Evolutionary conservation across 2,329 filamentous ascomycete species (phyloP).

Genomic region (Aspergillus pseudotamarii): DNA sequence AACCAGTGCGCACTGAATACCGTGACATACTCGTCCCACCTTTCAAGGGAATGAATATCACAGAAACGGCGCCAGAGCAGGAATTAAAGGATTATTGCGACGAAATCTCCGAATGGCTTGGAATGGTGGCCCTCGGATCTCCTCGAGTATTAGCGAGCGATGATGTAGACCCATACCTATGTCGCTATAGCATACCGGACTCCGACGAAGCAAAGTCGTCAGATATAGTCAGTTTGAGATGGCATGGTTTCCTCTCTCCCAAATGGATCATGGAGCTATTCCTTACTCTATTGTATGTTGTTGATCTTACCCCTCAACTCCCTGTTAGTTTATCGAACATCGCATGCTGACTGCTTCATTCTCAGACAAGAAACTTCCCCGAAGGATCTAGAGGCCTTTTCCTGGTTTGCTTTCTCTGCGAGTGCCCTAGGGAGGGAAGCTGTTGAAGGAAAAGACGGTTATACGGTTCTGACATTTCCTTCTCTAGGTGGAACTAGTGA

Average conservation of each 20-base stretch:
- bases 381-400: slow-evolving; percentile 9
- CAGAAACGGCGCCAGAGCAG: slow-evolving; percentile 40
- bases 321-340: background rate
- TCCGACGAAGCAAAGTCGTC: slow-evolving; percentile 23
- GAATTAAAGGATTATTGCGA: slow-evolving; percentile 63
- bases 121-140: slow-evolving; percentile 53
- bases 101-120: slow-evolving; percentile 65
- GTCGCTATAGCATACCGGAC: slow-evolving; percentile 45
- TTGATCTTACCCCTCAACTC: background rate
- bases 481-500: background rate
- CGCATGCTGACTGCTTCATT: slow-evolving; percentile 16
- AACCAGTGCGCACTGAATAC: slow-evolving; percentile 27
- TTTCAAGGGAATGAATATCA: slow-evolving; percentile 30
- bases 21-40: slow-evolving; percentile 34
- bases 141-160: slow-evolving; percentile 41
- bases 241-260: slow-evolving; percentile 45
- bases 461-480: slow-evolving; percentile 34
- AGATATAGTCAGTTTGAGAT: slow-evolving; percentile 43
- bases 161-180: slow-evolving; percentile 46
- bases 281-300: slow-evolving; percentile 39
- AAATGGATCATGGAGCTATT: slow-evolving; percentile 45
- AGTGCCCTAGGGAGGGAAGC: slow-evolving; percentile 38
- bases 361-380: slow-evolving; percentile 22
- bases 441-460: slow-evolving; percentile 45
- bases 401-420: slow-evolving; percentile 41